Evolutionary conservation across 2,329 filamentous ascomycete genomes (phyloP).

Genomic region (Cladosporium sp.): DNA sequence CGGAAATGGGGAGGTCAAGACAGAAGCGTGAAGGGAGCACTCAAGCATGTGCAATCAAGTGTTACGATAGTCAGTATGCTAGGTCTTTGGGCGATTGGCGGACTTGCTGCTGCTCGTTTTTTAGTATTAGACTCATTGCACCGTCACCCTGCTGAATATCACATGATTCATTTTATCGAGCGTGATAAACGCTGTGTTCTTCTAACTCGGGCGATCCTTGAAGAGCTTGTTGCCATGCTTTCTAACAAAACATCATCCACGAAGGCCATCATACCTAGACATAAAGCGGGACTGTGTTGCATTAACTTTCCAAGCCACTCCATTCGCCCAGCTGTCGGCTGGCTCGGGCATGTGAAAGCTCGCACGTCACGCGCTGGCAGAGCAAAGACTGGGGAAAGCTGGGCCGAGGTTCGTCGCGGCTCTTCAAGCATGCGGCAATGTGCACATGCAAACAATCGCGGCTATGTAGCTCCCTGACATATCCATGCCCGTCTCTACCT

Average conservation of each 20-base stretch:
- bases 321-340: conserved; percentile 15
- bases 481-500: background rate
- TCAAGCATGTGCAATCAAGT: background rate
- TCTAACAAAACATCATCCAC: background rate
- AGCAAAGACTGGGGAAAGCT: background rate
- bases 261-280: background rate
- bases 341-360: conserved; percentile 13
- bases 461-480: conserved; percentile 5
- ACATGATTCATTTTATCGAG: background rate
- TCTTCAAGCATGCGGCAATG: conserved; percentile 4
- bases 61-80: background rate
- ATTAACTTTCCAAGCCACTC: background rate
- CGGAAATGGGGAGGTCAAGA: conserved; percentile 21
- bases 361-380: conserved; percentile 3
- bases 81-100: background rate
- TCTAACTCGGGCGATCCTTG: background rate
- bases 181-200: background rate
- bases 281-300: background rate
- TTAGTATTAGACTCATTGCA: background rate
- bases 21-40: conserved; percentile 19
- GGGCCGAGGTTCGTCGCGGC: conserved; percentile 15
- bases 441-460: conserved; percentile 17
- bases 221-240: background rate
- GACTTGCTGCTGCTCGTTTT: background rate
- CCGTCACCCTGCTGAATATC: background rate